Base-by-base conservation (phyloP, 176 grass and related monocot species). In the Tillandsia leiboldiana region DNA sequence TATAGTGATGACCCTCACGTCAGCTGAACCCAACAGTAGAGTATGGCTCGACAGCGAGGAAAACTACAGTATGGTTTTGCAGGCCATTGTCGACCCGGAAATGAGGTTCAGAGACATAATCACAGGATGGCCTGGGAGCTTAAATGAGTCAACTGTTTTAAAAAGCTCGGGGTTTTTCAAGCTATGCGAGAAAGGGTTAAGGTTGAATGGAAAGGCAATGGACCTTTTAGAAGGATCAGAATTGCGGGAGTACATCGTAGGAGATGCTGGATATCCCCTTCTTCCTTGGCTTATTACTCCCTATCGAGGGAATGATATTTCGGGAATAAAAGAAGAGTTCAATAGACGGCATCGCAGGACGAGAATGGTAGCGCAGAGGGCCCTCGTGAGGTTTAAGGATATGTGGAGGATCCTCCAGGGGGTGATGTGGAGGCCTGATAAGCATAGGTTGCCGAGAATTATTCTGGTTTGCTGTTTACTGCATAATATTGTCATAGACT, bases 251-350 rank as follows among this genome's bases (percentile, higher is more conserved):
- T 96, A 96, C 71, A 83, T 96, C 8, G 74, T 91, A 54, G 91
- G 91, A 59, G 91, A 91, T 72, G 57, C 79, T 42, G 83, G 82
- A 48, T 91, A 85, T 58, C 91, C 91, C 58, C 82, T 96, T 4
- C 84, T 96, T 78, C 84, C 87, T 29, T 96, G 91, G 91, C 77
- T 96, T 23, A 82, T 96, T 62, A 91, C 91, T n/a, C 91, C 91
- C 2, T 96, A 91, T 77, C 77, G 79, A 77, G 84, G 62, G 9
- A 77, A 78, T 0, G 85, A 64, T 64, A 72, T 80, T 7, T 58
- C 79, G 3, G 66, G 48, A 0, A 69, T 65, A 3, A 85, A 87
- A 64, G 74, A 12, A 6, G 78, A 82, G 23, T 96, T 96, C 73
- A 96, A 96, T 83, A 85, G 73, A 73, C 58, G 76, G 22, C 87